Conservation (phyloP, 768 basidiomycete genomes). For the Boletus eberwhitei region DNA sequence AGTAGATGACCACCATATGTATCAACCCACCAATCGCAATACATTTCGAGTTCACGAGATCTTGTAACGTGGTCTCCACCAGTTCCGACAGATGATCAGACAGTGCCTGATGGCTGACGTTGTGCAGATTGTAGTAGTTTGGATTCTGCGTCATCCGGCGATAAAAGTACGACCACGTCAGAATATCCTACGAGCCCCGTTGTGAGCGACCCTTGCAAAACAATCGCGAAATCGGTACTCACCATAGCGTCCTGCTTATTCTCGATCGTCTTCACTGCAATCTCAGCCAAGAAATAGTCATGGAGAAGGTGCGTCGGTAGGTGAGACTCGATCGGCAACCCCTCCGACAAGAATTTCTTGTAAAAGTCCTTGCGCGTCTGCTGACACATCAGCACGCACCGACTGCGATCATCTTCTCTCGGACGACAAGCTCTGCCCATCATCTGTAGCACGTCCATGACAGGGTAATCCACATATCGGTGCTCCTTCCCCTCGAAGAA, state of each 20-base stretch:
- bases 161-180: constrained; percentile 99
- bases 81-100: constrained; percentile 95
- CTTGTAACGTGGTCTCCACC: constrained; percentile 89
- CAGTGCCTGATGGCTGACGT: constrained; percentile 91
- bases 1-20: neutral
- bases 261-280: constrained; percentile 97
- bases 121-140: constrained; percentile 91
- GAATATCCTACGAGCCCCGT: constrained; percentile 63
- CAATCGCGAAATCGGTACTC: neutral
- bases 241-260: constrained; percentile 98
- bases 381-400: constrained; percentile 96
- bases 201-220: neutral
- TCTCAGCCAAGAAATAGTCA: constrained; percentile 97
- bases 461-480: constrained; percentile 95
- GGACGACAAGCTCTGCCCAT: constrained; percentile 98
- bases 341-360: constrained; percentile 96
- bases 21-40: constrained; percentile 71
- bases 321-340: constrained; percentile 96
- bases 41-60: constrained; percentile 92
- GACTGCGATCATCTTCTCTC: constrained; percentile 79
- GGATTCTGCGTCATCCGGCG: constrained; percentile 97
- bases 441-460: constrained; percentile 99
- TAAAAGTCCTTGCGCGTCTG: constrained; percentile 98
- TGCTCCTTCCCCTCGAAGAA: constrained; percentile 96
- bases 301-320: constrained; percentile 86